Percentiles rank a stretch among this genome's conserved stretches.
Conservation (phyloP, 441 rosid species). For the Corymbia citriodora region DNA sequence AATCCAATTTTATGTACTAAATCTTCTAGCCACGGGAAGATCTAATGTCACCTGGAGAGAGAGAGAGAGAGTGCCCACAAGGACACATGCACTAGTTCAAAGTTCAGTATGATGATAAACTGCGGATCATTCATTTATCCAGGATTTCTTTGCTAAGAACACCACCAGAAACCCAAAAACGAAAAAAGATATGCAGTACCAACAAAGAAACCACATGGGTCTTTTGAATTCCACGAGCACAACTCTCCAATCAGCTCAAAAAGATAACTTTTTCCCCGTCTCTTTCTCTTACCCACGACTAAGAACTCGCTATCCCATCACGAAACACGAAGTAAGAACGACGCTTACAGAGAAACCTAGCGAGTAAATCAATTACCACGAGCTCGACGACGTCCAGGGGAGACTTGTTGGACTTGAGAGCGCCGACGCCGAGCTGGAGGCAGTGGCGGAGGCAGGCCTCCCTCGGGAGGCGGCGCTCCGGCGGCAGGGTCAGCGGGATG, state of each 20-base stretch:
- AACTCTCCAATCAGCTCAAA: background rate
- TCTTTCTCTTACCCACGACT: background rate
- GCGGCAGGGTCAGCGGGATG: constrained; percentile 41
- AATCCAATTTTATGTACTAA: background rate
- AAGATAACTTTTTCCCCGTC: no score
- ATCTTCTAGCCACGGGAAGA: background rate
- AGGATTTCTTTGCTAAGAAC: background rate
- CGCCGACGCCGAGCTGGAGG: constrained; percentile 70
- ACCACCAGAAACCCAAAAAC: background rate
- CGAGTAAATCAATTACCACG: constrained; percentile 40
- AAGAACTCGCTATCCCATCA: background rate
- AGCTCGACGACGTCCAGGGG: constrained; percentile 90
- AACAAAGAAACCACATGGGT: background rate
- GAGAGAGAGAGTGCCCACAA: background rate
- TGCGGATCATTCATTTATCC: background rate
- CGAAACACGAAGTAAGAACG: background rate
- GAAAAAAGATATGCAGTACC: background rate
- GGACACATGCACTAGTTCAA: background rate
- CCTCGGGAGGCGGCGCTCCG: constrained; percentile 64
- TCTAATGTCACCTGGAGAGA: background rate
- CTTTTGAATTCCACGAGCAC: background rate
- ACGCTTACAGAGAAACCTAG: background rate
- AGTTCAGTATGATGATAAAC: background rate
- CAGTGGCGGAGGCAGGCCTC: constrained; percentile 79
- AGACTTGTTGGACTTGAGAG: constrained; percentile 57